Conservation (phyloP, 371 early-diverging fungal species). For the Thermomucor indicae-seudaticae region DNA sequence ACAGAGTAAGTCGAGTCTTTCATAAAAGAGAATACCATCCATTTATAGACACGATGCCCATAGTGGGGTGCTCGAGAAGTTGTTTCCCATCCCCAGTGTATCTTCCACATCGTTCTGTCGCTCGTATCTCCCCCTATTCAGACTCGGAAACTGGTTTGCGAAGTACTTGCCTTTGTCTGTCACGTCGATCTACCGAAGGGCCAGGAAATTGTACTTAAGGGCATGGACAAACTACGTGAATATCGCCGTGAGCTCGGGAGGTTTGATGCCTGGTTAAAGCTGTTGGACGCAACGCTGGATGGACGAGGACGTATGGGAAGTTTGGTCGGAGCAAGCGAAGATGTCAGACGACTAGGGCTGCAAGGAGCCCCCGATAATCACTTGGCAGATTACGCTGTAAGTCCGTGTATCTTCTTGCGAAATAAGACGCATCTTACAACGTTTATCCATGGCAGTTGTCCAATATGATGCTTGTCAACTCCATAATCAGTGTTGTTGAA, state of each 20-base stretch:
- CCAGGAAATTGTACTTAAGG: constrained; percentile 75
- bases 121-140: constrained; percentile 73
- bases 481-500: constrained; percentile 72
- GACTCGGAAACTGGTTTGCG: constrained; percentile 77
- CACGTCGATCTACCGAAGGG: constrained; percentile 78
- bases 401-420: constrained; percentile 1
- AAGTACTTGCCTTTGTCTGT: constrained; percentile 79
- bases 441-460: constrained; percentile 43
- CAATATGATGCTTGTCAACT: constrained; percentile 82
- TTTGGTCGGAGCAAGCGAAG: constrained; percentile 77
- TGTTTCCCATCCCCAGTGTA: constrained; percentile 65
- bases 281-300: constrained; percentile 73
- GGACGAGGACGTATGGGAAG: constrained; percentile 81
- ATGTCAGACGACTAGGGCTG: constrained; percentile 57
- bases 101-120: constrained; percentile 70
- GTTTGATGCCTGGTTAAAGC: constrained; percentile 79
- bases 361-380: constrained; percentile 63
- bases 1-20: constrained; percentile 34
- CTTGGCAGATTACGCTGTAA: constrained; percentile 73
- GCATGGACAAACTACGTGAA: constrained; percentile 59
- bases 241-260: constrained; percentile 58
- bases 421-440: neutral
- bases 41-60: neutral
- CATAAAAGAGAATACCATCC: neutral
- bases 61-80: constrained; percentile 85